Conservation (phyloP, 78 protist species). For the Dictyostelium capitatum region DNA sequence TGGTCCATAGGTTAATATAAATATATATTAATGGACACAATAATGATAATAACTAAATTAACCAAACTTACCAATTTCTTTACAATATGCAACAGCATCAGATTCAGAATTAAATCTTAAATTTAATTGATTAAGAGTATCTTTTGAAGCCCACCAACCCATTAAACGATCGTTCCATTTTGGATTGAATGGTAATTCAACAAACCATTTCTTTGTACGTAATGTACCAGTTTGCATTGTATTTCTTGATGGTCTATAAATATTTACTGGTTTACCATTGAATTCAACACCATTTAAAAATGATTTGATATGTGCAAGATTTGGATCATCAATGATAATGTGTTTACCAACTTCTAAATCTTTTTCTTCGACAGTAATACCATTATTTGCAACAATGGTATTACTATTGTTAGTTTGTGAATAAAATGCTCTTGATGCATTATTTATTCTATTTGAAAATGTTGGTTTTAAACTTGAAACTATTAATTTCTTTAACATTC, state of each 20-base stretch:
- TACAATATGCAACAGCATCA: slow-evolving; percentile 69
- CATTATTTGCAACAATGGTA: not conserved
- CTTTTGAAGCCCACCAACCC: slow-evolving; percentile 83
- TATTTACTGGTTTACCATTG: slow-evolving; percentile 36
- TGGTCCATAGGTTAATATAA: not conserved
- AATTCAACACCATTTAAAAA: slow-evolving; percentile 52
- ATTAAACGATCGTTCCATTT: slow-evolving; percentile 76
- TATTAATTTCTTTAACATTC: not conserved
- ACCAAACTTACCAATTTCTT: slow-evolving; percentile 54
- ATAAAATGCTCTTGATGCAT: not conserved
- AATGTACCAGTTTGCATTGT: slow-evolving; percentile 75
- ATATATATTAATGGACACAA: not conserved
- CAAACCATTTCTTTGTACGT: slow-evolving; percentile 51
- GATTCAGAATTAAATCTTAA: slow-evolving; percentile 44
- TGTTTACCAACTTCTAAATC: slow-evolving; percentile 53
- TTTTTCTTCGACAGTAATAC: not conserved
- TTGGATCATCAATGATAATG: not conserved
- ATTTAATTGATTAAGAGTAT: slow-evolving; percentile 64
- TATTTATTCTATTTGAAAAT: not conserved
- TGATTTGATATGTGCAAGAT: slow-evolving; percentile 11
- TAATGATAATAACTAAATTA: not conserved
- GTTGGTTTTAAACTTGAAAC: slow-evolving; percentile 9
- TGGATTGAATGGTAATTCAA: slow-evolving; percentile 43
- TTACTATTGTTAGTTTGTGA: not conserved
- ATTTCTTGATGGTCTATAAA: slow-evolving; percentile 78